phyloP scores from a whole-genome alignment of 2,329 filamentous ascomycete species.

The Pseudogymnoascus sp. region DNA sequence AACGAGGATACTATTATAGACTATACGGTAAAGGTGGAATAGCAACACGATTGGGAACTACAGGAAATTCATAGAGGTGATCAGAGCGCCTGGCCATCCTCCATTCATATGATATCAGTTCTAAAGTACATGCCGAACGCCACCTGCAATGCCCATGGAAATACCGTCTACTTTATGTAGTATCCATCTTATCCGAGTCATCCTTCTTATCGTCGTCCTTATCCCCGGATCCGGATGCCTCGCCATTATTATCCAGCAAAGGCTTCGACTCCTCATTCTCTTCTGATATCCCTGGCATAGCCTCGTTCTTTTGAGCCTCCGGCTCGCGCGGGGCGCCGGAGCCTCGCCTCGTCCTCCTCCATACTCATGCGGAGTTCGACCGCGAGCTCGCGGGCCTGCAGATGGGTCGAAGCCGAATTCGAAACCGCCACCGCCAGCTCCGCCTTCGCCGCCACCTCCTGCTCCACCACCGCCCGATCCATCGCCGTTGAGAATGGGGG shows the following conservation, averaged over 20 bases:
- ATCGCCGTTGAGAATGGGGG: slow-evolving; percentile 84
- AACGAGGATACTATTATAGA: slow-evolving; percentile 5
- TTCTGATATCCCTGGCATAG: slow-evolving; percentile 76
- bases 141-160: slow-evolving; percentile 26
- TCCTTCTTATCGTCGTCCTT: slow-evolving; percentile 45
- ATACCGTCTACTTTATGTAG: slow-evolving; percentile 48
- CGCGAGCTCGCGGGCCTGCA: slow-evolving; percentile 86
- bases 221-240: slow-evolving; percentile 55
- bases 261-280: slow-evolving; percentile 62
- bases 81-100: slow-evolving; percentile 2
- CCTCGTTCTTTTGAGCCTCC: slow-evolving; percentile 64
- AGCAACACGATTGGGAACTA: neutral
- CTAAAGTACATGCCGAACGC: slow-evolving; percentile 29
- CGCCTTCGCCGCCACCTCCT: slow-evolving; percentile 43
- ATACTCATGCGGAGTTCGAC: slow-evolving; percentile 94
- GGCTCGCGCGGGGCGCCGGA: no score
- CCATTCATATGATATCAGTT: slow-evolving; percentile 24
- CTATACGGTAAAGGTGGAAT: slow-evolving; percentile 2
- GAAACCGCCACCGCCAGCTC: slow-evolving; percentile 58
- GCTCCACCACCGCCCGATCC: slow-evolving; percentile 54
- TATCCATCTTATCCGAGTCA: slow-evolving; percentile 81
- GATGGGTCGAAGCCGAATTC: slow-evolving; percentile 88
- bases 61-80: neutral
- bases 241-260: slow-evolving; percentile 56
- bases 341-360: slow-evolving; percentile 93